Conservation (phyloP, 2,329 filamentous ascomycete species). For the Aureobasidium uvarum region DNA sequence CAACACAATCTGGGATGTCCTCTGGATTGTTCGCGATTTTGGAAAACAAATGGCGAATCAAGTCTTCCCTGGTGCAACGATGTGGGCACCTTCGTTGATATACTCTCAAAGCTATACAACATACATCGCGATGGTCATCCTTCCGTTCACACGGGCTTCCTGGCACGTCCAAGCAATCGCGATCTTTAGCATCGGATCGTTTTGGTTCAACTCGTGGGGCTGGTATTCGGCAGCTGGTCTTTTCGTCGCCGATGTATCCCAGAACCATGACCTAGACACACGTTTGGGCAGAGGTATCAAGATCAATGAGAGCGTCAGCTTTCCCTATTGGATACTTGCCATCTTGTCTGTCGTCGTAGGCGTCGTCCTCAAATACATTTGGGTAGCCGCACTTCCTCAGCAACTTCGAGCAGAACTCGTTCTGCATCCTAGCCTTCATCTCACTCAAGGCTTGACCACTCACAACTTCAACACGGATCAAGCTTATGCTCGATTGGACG, state of each 20-base stretch:
- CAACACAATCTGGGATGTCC: slow-evolving; percentile 50
- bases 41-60: slow-evolving; percentile 43
- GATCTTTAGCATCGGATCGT: slow-evolving; percentile 35
- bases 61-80: slow-evolving; percentile 47
- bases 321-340: slow-evolving; percentile 32
- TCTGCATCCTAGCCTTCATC: slow-evolving; percentile 34
- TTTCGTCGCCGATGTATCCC: slow-evolving; percentile 33
- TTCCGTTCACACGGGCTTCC: slow-evolving; percentile 44
- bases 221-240: slow-evolving; percentile 36
- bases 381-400: slow-evolving; percentile 32
- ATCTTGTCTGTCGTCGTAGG: slow-evolving; percentile 27
- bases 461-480: slow-evolving; percentile 30
- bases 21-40: slow-evolving; percentile 46
- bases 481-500: slow-evolving; percentile 35
- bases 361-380: slow-evolving; percentile 34
- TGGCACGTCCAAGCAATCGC: slow-evolving; percentile 43
- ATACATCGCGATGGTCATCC: slow-evolving; percentile 50
- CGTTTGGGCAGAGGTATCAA: slow-evolving; percentile 31
- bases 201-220: slow-evolving; percentile 37
- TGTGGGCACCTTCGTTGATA: slow-evolving; percentile 49
- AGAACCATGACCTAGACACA: slow-evolving; percentile 29
- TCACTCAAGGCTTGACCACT: slow-evolving; percentile 30
- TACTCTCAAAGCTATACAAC: slow-evolving; percentile 51
- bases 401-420: slow-evolving; percentile 33
- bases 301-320: slow-evolving; percentile 29